phyloP scores from a whole-genome alignment of 2,329 filamentous ascomycete species.

The Neoscytalidium dimidiatum region DNA sequence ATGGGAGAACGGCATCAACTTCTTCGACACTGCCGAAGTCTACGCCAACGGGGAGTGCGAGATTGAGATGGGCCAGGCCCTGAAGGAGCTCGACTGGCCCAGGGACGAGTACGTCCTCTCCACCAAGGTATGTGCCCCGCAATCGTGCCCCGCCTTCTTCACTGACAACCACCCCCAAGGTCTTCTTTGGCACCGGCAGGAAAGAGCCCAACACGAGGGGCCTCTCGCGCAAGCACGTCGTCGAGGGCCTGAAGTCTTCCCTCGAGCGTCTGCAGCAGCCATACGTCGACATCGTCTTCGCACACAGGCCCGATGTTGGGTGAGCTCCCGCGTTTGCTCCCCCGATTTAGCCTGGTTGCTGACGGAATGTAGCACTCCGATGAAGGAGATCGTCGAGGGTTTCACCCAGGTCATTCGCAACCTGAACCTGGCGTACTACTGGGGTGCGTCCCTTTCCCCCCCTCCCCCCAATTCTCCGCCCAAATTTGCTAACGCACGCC shows the following conservation, averaged over 20 bases:
- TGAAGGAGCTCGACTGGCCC: conserved; percentile 52
- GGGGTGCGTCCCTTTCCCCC: conserved; percentile 43
- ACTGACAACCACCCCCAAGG: conserved; percentile 30
- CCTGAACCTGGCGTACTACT: conserved; percentile 64
- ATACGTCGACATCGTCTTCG: conserved; percentile 68
- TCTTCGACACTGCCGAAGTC: conserved; percentile 53
- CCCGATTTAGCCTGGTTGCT: not conserved
- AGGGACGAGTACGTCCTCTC: conserved; percentile 47
- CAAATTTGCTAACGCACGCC: not conserved
- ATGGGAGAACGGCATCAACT: conserved; percentile 53
- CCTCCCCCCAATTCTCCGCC: not conserved
- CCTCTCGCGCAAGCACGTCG: conserved; percentile 45
- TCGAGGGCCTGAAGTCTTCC: conserved; percentile 61
- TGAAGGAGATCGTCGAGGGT: conserved; percentile 63
- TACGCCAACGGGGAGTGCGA: conserved; percentile 64
- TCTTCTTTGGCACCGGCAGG: conserved; percentile 58
- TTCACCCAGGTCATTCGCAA: conserved; percentile 55
- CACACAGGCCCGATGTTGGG: conserved; percentile 60
- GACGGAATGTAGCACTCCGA: conserved; percentile 49
- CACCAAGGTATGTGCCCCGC: conserved; percentile 25
- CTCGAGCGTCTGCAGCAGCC: conserved; percentile 61
- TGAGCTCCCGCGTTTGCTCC: conserved; percentile 23
- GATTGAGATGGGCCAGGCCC: conserved; percentile 56
- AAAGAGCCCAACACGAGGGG: conserved; percentile 60
- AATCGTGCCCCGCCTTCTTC: not conserved